Percentiles rank a stretch among this genome's conserved stretches.
These are phyloP conservation scores for Dendrobium chrysotoxum DNA, from an alignment of 106 monocot species.

Conservation along the genomic window DNA sequence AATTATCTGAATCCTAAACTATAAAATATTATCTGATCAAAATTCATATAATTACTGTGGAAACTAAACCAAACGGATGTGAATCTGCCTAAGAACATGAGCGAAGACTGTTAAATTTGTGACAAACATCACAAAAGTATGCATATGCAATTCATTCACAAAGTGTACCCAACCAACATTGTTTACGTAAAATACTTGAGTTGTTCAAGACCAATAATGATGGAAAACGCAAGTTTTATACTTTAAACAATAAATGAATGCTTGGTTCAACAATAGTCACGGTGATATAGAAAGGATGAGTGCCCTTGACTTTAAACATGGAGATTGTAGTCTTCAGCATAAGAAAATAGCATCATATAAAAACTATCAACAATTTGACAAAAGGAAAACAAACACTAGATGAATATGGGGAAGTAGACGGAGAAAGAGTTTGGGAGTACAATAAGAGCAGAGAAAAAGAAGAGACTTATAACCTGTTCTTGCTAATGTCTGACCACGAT, in stretches of 20 bases:
- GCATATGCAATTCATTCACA: neutral
- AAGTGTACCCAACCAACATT: neutral
- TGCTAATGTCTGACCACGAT: conserved; percentile 92
- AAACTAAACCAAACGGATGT: neutral
- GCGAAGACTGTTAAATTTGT: neutral
- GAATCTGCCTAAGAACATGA: neutral
- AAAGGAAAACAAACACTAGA: neutral
- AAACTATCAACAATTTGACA: neutral
- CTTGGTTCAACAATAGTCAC: neutral
- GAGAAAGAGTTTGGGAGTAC: neutral
- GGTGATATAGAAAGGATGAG: neutral
- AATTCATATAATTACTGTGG: too few species aligned
- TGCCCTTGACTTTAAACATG: neutral
- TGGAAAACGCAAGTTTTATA: neutral
- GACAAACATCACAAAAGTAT: neutral
- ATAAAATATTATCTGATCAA: neutral
- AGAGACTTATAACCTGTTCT: conserved; percentile 54
- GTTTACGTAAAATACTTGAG: neutral
- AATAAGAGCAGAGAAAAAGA: neutral
- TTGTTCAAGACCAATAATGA: neutral
- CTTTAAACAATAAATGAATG: conserved; percentile 2
- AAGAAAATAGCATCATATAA: neutral
- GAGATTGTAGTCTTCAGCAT: neutral
- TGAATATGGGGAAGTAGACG: neutral
- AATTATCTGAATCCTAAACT: neutral